Conservation (phyloP, 306 rosid species). For the Fragaria ananassa region DNA sequence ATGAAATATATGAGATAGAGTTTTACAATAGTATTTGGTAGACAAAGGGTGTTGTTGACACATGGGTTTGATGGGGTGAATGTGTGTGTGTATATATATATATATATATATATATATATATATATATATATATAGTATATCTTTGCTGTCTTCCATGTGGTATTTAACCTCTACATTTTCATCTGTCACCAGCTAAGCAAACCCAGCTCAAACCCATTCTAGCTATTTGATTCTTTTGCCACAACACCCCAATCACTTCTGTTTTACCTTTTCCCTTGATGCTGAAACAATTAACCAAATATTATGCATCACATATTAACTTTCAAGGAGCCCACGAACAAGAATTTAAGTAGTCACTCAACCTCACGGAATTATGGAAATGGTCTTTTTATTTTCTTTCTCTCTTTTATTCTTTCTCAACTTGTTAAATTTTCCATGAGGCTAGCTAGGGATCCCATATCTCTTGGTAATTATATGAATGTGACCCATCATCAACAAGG, state of each 20-base stretch:
- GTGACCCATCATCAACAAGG: slow-evolving; percentile 3
- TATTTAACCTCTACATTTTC: slow-evolving; percentile 52
- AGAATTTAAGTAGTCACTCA: background rate
- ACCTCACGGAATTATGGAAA: too few relatives aligned
- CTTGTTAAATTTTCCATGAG: background rate
- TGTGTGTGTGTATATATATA: slow-evolving; percentile 13
- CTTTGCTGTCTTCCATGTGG: slow-evolving; percentile 84
- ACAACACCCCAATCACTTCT: background rate
- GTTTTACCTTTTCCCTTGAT: slow-evolving; percentile 9
- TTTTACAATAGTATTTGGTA: background rate
- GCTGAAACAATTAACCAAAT: background rate
- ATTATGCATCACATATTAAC: slow-evolving; percentile 10
- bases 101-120: slow-evolving; percentile 37
- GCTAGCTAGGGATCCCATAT: background rate
- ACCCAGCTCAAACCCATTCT: slow-evolving; percentile 46
- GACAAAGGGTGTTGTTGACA: background rate
- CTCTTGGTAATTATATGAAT: background rate
- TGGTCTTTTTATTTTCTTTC: background rate
- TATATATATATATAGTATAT: slow-evolving; percentile 22
- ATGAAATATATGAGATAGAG: background rate
- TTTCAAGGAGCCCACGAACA: slow-evolving; percentile 20
- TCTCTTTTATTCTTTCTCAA: background rate
- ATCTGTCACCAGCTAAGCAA: slow-evolving; percentile 88
- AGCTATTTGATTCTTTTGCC: slow-evolving; percentile 12
- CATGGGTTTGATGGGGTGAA: slow-evolving; percentile 66